Evolutionary conservation across 108 stramenopile genomes (phyloP).

Genomic region (Mediolabrus comicus): DNA sequence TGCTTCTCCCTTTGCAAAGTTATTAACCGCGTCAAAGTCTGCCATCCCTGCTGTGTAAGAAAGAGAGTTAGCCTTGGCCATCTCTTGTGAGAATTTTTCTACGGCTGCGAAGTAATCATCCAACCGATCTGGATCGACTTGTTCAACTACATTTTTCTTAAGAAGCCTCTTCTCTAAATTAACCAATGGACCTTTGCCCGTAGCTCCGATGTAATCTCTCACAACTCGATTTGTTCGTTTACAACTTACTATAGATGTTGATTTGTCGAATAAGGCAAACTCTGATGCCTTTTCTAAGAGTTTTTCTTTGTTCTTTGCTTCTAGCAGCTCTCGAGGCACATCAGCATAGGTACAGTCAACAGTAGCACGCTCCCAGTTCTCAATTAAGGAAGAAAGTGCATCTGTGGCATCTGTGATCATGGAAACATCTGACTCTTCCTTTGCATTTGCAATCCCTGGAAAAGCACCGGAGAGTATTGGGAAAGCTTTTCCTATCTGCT

Average conservation of each 20-base stretch:
- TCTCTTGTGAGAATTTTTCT: constrained; percentile 59
- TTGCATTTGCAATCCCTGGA: neutral
- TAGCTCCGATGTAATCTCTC: constrained; percentile 72
- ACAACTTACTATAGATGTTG: constrained; percentile 62
- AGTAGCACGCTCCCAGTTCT: constrained; percentile 59
- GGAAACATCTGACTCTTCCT: constrained; percentile 10
- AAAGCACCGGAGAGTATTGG: neutral
- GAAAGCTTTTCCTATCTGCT: neutral
- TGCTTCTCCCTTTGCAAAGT: constrained; percentile 63
- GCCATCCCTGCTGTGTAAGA: constrained; percentile 69
- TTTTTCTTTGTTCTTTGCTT: constrained; percentile 76
- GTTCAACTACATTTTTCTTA: constrained; percentile 48
- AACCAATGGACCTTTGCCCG: constrained; percentile 76
- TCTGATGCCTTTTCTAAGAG: constrained; percentile 75
- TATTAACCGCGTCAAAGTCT: constrained; percentile 77
- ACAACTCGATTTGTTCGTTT: constrained; percentile 68
- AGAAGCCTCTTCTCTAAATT: constrained; percentile 59
- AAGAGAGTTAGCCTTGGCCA: constrained; percentile 55
- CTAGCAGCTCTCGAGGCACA: constrained; percentile 77
- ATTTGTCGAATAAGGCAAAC: constrained; percentile 81
- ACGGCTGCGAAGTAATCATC: constrained; percentile 58
- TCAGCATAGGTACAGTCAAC: constrained; percentile 82
- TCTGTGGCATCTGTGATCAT: constrained; percentile 19
- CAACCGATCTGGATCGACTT: constrained; percentile 55
- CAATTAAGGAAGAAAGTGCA: constrained; percentile 18